phyloP scores from a whole-genome alignment of 139 green algal species.

The Chlorokybus atmophyticus region DNA sequence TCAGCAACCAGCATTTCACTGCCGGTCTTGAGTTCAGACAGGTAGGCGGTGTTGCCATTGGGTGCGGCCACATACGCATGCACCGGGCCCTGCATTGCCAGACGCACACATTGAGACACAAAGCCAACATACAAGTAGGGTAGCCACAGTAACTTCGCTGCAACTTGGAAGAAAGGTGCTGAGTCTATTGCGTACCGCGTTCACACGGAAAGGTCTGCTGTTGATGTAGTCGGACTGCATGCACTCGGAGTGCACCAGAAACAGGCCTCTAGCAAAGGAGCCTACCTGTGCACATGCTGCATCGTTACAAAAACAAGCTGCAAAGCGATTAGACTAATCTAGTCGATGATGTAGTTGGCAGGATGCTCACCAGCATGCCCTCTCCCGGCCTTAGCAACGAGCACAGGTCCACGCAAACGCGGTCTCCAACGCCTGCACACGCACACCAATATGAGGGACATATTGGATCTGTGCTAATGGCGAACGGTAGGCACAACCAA shows the following conservation, averaged over 20 bases:
- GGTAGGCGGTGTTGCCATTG: constrained; percentile 58
- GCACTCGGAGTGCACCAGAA: constrained; percentile 66
- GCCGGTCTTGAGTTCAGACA: constrained; percentile 52
- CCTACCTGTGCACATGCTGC: too few relatives aligned
- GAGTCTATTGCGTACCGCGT: constrained; percentile 44
- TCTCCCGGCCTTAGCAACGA: constrained; percentile 56
- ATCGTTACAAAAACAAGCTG: not conserved
- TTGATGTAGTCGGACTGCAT: constrained; percentile 56
- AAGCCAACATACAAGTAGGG: not conserved
- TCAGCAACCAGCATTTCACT: constrained; percentile 44
- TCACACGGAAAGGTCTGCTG: constrained; percentile 77
- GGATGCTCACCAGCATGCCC: constrained; percentile 53
- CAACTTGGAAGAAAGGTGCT: too few relatives aligned
- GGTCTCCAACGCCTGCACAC: constrained; percentile 80
- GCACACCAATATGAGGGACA: too few relatives aligned
- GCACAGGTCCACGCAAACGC: constrained; percentile 71
- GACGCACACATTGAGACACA: too few relatives aligned
- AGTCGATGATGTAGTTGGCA: not conserved
- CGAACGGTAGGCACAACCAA: too few relatives aligned
- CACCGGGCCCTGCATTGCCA: constrained; percentile 41
- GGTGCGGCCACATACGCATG: constrained; percentile 56
- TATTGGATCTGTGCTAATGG: too few relatives aligned
- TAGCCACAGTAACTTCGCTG: constrained; percentile 16
- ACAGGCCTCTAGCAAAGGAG: constrained; percentile 63
- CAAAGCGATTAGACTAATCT: not conserved